Percentiles rank a stretch among this genome's conserved stretches.
These are phyloP conservation scores for Chamaenerion angustifolium DNA, from an alignment of 345 rosid species.

Conservation along the genomic window DNA sequence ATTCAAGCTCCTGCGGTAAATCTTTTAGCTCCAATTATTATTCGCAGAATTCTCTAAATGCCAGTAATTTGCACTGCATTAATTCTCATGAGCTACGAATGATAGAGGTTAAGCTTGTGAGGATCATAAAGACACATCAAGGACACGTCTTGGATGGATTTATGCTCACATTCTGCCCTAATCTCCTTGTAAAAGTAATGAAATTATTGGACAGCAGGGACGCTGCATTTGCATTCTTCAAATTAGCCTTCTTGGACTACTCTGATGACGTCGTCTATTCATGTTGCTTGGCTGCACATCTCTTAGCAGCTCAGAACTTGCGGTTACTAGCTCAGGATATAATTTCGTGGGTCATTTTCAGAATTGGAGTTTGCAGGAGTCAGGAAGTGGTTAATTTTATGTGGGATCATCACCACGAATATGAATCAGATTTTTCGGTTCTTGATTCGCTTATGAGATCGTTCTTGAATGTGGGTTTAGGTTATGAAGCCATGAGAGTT, in stretches of 20 bases:
- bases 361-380: slow-evolving; percentile 33
- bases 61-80: slow-evolving; percentile 13
- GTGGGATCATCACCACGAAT: slow-evolving; percentile 40
- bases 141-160: slow-evolving; percentile 21
- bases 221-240: slow-evolving; percentile 51
- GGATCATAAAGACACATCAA: slow-evolving; percentile 23
- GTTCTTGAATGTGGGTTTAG: slow-evolving; percentile 35
- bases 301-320: slow-evolving; percentile 28
- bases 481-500: slow-evolving; percentile 27
- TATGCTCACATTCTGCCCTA: slow-evolving; percentile 29
- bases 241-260: slow-evolving; percentile 28
- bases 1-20: slow-evolving; percentile 1
- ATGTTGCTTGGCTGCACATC: slow-evolving; percentile 39
- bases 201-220: slow-evolving; percentile 26
- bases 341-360: slow-evolving; percentile 37
- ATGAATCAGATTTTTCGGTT: slow-evolving; percentile 48
- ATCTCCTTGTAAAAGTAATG: slow-evolving; percentile 29
- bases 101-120: slow-evolving; percentile 33
- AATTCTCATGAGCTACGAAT: slow-evolving; percentile 45
- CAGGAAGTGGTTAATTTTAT: slow-evolving; percentile 37
- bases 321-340: slow-evolving; percentile 52
- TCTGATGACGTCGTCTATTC: slow-evolving; percentile 24
- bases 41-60: slow-evolving; percentile 14
- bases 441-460: slow-evolving; percentile 54
- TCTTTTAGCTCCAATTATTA: slow-evolving; percentile 9